Percentiles rank a stretch among this genome's conserved stretches.
Conservation (phyloP, 208 protist genomes). For the Crithidia brevicula region DNA sequence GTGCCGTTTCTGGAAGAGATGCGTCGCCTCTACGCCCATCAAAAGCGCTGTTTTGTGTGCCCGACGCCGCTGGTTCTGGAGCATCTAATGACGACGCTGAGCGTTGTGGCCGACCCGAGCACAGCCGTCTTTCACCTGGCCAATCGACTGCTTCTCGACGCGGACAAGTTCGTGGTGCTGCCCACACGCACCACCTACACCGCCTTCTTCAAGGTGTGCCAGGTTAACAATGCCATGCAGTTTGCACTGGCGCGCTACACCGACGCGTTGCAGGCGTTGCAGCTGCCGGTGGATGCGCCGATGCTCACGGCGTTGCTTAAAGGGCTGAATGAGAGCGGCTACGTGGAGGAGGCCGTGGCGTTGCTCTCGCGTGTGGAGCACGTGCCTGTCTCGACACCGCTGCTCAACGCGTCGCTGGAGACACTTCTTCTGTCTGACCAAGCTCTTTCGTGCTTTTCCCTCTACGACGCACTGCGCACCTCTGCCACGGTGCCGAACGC, state of each 20-base stretch:
- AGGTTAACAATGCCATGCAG: constrained; percentile 70
- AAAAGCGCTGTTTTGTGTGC: constrained; percentile 60
- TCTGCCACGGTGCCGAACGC: constrained; percentile 46
- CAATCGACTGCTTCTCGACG: constrained; percentile 78
- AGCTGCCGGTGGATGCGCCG: constrained; percentile 68
- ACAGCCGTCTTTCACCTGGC: constrained; percentile 61
- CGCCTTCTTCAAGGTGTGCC: constrained; percentile 81
- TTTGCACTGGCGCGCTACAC: constrained; percentile 70
- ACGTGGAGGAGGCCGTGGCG: constrained; percentile 80
- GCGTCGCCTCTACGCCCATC: constrained; percentile 72
- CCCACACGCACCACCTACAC: constrained; percentile 86
- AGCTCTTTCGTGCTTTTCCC: constrained; percentile 71
- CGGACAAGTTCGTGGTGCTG: constrained; percentile 76
- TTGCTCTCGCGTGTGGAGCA: constrained; percentile 67
- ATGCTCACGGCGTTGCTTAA: constrained; percentile 80
- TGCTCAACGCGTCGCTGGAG: constrained; percentile 86
- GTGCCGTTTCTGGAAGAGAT: constrained; percentile 74
- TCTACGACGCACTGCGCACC: constrained; percentile 49
- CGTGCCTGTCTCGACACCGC: constrained; percentile 68
- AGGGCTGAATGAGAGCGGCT: constrained; percentile 77
- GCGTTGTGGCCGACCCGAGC: constrained; percentile 37
- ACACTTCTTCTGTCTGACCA: constrained; percentile 76
- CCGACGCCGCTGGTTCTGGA: constrained; percentile 77
- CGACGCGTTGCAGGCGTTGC: constrained; percentile 67
- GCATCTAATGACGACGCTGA: constrained; percentile 76